Base-by-base conservation (phyloP, 768 basidiomycete genomes). In the Phaeotremella fagi region DNA sequence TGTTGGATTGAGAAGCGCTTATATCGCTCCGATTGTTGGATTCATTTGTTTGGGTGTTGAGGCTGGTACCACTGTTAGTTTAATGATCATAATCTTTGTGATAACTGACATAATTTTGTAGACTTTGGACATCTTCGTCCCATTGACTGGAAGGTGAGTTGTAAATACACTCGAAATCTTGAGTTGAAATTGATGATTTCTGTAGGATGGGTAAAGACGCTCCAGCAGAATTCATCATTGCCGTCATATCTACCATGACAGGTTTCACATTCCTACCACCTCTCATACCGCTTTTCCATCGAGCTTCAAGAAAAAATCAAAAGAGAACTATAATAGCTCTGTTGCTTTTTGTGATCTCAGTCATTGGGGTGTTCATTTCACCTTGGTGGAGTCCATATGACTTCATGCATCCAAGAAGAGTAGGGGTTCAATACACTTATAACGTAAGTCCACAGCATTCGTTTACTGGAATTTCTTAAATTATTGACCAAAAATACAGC, bases 201-300 rank as follows among this genome's bases (percentile, higher is more conserved):
- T 27, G 5, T 28, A 27, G 27, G 25, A 59, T 52, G 54, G 57
- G 57, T 33, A 61, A 77, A 72, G 85, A 87, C 33, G 88, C 86
- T 0, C 92, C 94, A 0, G 84, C 85, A 1, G 94, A 98, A 57
- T 82, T 86, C 67, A 85, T 97, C 65, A 86, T 97, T 31, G 91
- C 88, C 0, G 82, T 83, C 2, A 81, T 92, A 27, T 81, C 88
- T 3, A 75, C 85, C 0, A 65, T 80, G 26, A 70, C 85, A 2
- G 80, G 81, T 3, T 77, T 82, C 28, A 79, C 85, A 28, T 75
- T 79, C 4, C 60, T 85, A 11, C 86, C 88, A 1, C 79, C 85
- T 14, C 64, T 77, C 1, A 53, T 85, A 3, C 85, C 92, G 0
- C 85, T 97, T 63, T 79, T 82, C 4, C 87, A 89, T 57, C 82